Evolutionary conservation across 1,284 basidiomycete species (phyloP), one percentile per base, ranked within the genome.

Genomic region (Singerocomus rubriflavus): DNA sequence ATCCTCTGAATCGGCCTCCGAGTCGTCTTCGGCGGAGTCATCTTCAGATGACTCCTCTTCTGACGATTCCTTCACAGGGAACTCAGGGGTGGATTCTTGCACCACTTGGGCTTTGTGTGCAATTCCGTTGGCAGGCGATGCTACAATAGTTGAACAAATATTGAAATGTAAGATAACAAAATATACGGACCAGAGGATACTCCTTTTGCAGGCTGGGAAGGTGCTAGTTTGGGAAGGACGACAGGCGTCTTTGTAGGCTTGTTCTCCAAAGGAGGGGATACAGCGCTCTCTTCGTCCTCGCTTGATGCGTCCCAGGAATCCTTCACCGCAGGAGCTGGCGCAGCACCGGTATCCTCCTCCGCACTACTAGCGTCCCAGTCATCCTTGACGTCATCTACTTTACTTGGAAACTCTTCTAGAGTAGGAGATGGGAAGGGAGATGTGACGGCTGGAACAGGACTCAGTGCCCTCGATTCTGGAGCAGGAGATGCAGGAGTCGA

Each of bases 251-350:
- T 73, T 21, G 65, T 50, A 12, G 65, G 49, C 31, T 63, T 50
- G 17, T 58, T 61, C 11, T 59, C 46, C 30, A 51, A 38, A 26
- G 44, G 44, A 13, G 29, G 52, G 31, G 64, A 52, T 27, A 46
- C 41, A 36, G 52, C 13, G 25, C 51, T 49, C 35, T 52, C 78
- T 50, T 82, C 88, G 9, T 88, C 82, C 32, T 79, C 88, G 54
- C 87, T 90, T 34, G 85, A 84, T 26, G 83, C 88, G 64, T 97
- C 93, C 93, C 93, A 97, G 21, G 83, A 80, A 56, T 93, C 87
- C 66, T 91, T 90, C 52, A 86, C 77, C 39, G 67, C 77, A 46
- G 69, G 77, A 12, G 63, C 50, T 34, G 53, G 48, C 8, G 55
- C 60, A 33, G 60, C 57, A 17, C 57, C 52, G 16, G 61, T 61